Conservation (phyloP, 345 rosid species). For the Capsella bursapastoris region DNA sequence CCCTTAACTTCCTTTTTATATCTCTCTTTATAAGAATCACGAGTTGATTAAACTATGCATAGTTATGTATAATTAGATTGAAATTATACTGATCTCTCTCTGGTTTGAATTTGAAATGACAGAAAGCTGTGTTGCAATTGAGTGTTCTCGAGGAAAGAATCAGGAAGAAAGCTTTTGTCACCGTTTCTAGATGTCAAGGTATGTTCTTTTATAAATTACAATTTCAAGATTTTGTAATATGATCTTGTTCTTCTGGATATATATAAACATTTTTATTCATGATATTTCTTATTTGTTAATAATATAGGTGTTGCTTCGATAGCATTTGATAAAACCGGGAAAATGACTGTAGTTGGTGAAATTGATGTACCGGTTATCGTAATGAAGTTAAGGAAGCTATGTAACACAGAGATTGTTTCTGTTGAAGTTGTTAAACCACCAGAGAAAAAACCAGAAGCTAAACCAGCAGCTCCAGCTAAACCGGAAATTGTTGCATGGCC, state of each 20-base stretch:
- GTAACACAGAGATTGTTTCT: constrained; percentile 53
- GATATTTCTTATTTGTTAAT: background rate
- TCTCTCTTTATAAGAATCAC: background rate
- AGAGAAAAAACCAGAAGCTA: background rate
- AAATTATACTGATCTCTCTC: background rate
- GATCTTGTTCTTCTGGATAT: background rate
- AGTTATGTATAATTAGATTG: background rate
- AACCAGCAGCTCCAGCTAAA: no score
- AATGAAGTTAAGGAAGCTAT: constrained; percentile 59
- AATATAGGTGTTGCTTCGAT: constrained; percentile 54
- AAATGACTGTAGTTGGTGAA: constrained; percentile 62
- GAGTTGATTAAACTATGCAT: background rate
- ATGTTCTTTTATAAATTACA: constrained; percentile 8
- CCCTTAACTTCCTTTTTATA: background rate
- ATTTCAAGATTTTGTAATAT: background rate
- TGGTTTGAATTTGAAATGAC: constrained; percentile 18
- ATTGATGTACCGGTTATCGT: constrained; percentile 53
- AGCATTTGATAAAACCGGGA: constrained; percentile 59
- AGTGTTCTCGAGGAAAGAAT: constrained; percentile 47
- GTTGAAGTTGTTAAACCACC: constrained; percentile 71
- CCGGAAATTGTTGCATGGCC: no score
- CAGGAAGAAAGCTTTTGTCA: constrained; percentile 57
- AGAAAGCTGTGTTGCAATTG: constrained; percentile 70
- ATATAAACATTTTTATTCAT: background rate
- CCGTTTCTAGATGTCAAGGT: constrained; percentile 60